These are phyloP conservation scores for Pythium phragmiticola DNA, from an alignment of 352 stramenopile genomes.

Conservation along the genomic window DNA sequence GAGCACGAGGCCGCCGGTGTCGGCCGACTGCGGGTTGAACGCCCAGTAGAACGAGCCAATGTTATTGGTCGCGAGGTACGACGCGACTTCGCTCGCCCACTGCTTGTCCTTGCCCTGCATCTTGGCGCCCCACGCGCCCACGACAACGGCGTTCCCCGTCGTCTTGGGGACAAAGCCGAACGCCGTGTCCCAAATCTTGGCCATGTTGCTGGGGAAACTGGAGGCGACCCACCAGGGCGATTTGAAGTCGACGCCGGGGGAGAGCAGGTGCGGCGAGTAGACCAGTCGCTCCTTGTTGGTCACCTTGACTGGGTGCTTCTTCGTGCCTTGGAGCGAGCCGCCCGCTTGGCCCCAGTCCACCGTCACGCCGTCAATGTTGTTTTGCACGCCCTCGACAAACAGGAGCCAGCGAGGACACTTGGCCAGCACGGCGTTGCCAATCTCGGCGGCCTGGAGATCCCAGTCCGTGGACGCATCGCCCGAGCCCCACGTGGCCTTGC, in stretches of 20 bases:
- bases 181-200: slow-evolving; percentile 57
- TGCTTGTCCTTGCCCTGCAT: slow-evolving; percentile 59
- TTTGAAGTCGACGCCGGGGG: slow-evolving; percentile 61
- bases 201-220: slow-evolving; percentile 68
- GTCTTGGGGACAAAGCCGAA: slow-evolving; percentile 65
- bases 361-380: slow-evolving; percentile 54
- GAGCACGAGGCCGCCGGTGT: slow-evolving; percentile 62
- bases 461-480: slow-evolving; percentile 65
- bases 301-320: slow-evolving; percentile 61
- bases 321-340: slow-evolving; percentile 55
- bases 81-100: slow-evolving; percentile 47
- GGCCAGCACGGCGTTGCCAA: slow-evolving; percentile 66
- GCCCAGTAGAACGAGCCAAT: slow-evolving; percentile 80
- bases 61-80: slow-evolving; percentile 50
- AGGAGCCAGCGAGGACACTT: slow-evolving; percentile 60
- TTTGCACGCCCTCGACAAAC: slow-evolving; percentile 78
- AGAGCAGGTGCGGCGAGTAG: slow-evolving; percentile 69
- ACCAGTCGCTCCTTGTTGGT: slow-evolving; percentile 70
- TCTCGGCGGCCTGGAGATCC: slow-evolving; percentile 54
- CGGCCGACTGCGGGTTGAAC: slow-evolving; percentile 71
- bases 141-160: slow-evolving; percentile 56
- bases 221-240: slow-evolving; percentile 59
- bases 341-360: slow-evolving; percentile 61
- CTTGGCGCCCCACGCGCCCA: slow-evolving; percentile 66
- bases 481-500: slow-evolving; percentile 61